Percentiles rank a stretch among this genome's conserved stretches.
These are phyloP conservation scores for Marsdenia floribunda DNA, from an alignment of 257 asterid genomes.

Conservation along the genomic window DNA sequence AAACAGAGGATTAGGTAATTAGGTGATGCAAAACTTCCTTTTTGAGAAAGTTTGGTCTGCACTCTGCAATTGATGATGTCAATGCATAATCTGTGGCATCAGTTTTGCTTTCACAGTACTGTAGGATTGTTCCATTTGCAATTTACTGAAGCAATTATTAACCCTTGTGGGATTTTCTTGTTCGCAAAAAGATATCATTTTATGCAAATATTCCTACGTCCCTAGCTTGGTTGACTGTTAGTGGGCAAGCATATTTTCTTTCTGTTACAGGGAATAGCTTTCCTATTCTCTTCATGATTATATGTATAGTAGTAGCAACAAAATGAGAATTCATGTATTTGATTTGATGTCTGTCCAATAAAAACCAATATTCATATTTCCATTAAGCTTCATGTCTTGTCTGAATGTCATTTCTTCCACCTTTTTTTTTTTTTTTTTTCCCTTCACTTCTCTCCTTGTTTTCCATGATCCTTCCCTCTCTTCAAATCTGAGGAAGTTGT, in stretches of 20 bases:
- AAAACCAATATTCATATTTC: neutral
- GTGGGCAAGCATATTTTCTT: neutral
- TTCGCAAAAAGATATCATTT: neutral
- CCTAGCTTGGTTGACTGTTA: neutral
- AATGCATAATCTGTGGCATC: neutral
- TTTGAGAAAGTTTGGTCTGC: neutral
- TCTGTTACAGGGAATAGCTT: neutral
- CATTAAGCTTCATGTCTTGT: too few relatives aligned
- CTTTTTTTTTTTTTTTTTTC: too few relatives aligned
- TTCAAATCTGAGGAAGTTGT: too few relatives aligned
- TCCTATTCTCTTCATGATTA: neutral
- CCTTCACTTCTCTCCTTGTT: too few relatives aligned
- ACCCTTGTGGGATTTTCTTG: neutral
- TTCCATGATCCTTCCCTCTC: neutral
- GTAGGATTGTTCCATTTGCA: neutral
- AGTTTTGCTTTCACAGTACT: neutral
- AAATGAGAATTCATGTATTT: neutral
- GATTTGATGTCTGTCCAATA: neutral
- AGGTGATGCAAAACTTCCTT: neutral
- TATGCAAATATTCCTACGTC: neutral
- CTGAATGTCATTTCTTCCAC: neutral
- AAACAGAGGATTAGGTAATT: conserved; percentile 25
- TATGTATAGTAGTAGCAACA: neutral
- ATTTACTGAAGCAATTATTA: neutral
- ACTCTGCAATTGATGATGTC: neutral